phyloP scores from a whole-genome alignment of 2,329 filamentous ascomycete genomes.

The Diaporthe amygdali region DNA sequence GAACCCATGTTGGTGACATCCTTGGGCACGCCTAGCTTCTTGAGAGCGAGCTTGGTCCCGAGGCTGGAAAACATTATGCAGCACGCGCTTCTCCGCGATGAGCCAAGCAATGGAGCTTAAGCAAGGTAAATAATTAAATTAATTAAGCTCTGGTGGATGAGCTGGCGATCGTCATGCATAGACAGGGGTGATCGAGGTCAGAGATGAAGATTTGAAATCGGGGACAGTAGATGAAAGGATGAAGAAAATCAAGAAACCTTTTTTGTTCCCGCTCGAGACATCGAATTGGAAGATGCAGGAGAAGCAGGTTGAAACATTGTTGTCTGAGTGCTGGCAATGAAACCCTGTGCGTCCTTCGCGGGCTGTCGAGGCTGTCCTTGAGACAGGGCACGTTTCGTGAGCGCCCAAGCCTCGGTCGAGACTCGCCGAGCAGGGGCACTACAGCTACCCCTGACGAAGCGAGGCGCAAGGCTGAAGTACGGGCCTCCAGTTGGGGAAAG shows the following conservation, averaged over 20 bases:
- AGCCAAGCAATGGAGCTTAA: neutral
- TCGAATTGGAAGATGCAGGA: conserved; percentile 7
- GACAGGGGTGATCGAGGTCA: conserved; percentile 23
- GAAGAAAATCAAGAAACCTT: neutral
- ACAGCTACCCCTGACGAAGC: neutral
- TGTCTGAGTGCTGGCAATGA: neutral
- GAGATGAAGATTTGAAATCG: neutral
- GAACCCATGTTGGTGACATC: conserved; percentile 52
- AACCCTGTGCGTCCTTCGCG: neutral
- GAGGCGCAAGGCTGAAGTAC: conserved; percentile 22
- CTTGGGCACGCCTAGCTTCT: conserved; percentile 59
- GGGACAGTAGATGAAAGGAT: conserved; percentile 1
- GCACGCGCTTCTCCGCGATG: neutral
- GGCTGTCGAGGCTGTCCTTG: conserved; percentile 25
- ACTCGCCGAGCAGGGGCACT: neutral
- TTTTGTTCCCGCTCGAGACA: neutral
- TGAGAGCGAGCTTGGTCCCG: conserved; percentile 63
- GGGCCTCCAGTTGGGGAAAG: neutral
- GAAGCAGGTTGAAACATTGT: conserved; percentile 19
- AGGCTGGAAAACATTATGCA: conserved; percentile 59
- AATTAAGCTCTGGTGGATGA: conserved; percentile 1
- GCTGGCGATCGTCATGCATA: conserved; percentile 3
- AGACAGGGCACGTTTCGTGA: conserved; percentile 37
- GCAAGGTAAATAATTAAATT: conserved; percentile 7
- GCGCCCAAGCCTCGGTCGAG: conserved; percentile 17